A percentile compares a stretch with the other conserved stretches of the same genome.
Conservation (phyloP, 768 basidiomycete genomes). For the Scleroderma citrinum region DNA sequence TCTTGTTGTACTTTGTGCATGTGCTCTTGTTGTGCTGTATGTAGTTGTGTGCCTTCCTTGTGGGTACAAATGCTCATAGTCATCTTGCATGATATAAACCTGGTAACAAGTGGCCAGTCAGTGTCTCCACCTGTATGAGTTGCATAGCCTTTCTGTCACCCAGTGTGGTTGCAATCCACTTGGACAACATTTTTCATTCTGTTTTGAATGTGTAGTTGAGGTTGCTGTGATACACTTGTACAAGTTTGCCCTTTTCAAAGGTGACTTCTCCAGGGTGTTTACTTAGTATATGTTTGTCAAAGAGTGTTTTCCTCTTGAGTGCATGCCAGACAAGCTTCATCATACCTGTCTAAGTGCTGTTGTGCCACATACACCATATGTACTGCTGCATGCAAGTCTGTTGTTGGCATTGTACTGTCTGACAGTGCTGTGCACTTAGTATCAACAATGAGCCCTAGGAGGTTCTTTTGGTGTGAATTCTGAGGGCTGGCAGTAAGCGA, state of each 20-base stretch:
- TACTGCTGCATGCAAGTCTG: background rate
- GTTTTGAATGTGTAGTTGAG: constrained; percentile 24
- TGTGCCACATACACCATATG: constrained; percentile 29
- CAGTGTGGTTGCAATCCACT: constrained; percentile 26
- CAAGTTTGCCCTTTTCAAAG: constrained; percentile 27
- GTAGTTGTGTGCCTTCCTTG: background rate
- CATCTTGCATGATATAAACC: background rate
- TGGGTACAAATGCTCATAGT: background rate
- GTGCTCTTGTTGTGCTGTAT: background rate
- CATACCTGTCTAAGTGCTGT: constrained; percentile 27
- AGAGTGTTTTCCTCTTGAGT: constrained; percentile 17
- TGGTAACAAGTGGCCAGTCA: constrained; percentile 3
- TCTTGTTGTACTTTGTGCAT: no score
- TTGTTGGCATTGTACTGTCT: constrained; percentile 6
- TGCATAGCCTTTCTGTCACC: constrained; percentile 8
- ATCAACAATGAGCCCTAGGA: constrained; percentile 27
- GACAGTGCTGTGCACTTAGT: constrained; percentile 4
- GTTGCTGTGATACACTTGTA: constrained; percentile 26
- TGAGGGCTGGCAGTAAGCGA: constrained; percentile 14
- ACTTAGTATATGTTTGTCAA: constrained; percentile 12
- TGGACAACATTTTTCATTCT: constrained; percentile 24
- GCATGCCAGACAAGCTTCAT: constrained; percentile 19
- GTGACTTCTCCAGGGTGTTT: constrained; percentile 14
- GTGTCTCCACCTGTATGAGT: constrained; percentile 22
- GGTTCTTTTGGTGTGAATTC: constrained; percentile 26